Conservation (phyloP, 805 yeast species). For the Wickerhamomyces xylosicus region DNA sequence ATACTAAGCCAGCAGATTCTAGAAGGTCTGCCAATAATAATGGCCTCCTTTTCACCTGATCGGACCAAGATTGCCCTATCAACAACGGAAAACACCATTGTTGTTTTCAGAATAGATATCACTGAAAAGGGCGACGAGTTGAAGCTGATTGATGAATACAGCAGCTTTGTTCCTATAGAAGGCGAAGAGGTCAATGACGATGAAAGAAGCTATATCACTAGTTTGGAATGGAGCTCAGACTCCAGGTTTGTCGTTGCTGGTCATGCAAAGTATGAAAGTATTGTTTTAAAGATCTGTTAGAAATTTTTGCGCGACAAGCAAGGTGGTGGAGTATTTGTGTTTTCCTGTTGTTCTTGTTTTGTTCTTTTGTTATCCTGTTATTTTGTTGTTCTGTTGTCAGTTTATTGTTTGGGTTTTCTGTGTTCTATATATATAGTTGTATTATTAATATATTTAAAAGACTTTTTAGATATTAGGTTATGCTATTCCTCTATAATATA, state of each 20-base stretch:
- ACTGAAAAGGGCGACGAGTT: slow-evolving; percentile 6
- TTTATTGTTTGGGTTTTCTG: too few relatives aligned
- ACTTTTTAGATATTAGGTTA: too few relatives aligned
- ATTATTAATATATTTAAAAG: too few relatives aligned
- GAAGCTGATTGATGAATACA: slow-evolving; percentile 15
- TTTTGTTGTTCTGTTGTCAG: too few relatives aligned
- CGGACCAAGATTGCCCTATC: slow-evolving; percentile 46
- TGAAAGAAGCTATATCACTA: slow-evolving; percentile 19
- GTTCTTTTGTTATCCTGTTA: too few relatives aligned
- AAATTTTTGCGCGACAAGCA: too few relatives aligned
- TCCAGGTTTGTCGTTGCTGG: slow-evolving; percentile 21
- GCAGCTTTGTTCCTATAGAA: slow-evolving; percentile 11
- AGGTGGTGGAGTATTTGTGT: too few relatives aligned
- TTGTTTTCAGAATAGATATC: slow-evolving; percentile 36
- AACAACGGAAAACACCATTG: slow-evolving; percentile 50
- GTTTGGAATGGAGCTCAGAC: slow-evolving; percentile 24
- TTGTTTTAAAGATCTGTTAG: slow-evolving; percentile 1
- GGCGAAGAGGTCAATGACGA: background rate
- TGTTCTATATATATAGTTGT: too few relatives aligned
- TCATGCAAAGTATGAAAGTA: slow-evolving; percentile 22
- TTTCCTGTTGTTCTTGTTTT: too few relatives aligned
- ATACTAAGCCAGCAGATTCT: slow-evolving; percentile 25
- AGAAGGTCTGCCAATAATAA: slow-evolving; percentile 46
- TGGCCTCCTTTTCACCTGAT: slow-evolving; percentile 42
- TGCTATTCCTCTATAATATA: too few relatives aligned